Evolutionary conservation across 23 red algal species (phyloP), one percentile per base, ranked within the genome.

Genomic region (Pyropia yezoensis): DNA sequence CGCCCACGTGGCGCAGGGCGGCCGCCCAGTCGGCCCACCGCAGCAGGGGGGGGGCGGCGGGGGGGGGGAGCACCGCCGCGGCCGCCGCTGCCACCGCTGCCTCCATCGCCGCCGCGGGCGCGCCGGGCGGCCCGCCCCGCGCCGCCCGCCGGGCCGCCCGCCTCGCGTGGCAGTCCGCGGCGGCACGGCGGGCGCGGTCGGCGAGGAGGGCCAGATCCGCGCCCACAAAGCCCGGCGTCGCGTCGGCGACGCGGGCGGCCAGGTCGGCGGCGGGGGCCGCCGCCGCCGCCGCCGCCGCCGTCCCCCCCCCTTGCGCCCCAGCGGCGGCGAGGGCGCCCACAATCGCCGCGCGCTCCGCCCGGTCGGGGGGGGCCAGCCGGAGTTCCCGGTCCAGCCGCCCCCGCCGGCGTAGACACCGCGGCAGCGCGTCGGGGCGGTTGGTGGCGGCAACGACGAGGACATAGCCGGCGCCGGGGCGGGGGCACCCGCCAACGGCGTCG

Each of bases 141-240:
- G 18, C 80, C 64, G 12, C 64, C 26, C 80, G 88, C 83, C 6
- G 74, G 72, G 50, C 61, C 22, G 12, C 20, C 39, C 33, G 77
- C 54, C 7, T 75, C 90, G 32, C 70, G 82, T 33, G 88, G 80
- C 11, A 39, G 23, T 28, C 69, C 64, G 71, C 76, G 88, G 19
- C 61, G 33, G 54, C 16, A 18, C 25, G 14, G 15, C 39, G 66
- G 6, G 80, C 80, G n/a, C 23, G 22, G 33, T 27, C 20, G 20
- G 66, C 65, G 61, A 90, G 61, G 7, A 53, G 27, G 3, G 32
- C 57, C 15, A 76, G 70, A 65, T 95, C 90, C 15, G 75, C 75
- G 39, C 65, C 76, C 9, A 95, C 80, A 73, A 77, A 95, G n/a
- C 82, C 90, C 4, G 77, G 29, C 47, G 90, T 70, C 27, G 24